Percentiles rank a stretch among this genome's conserved stretches.
Conservation (phyloP, 768 basidiomycete genomes). For the Ramaria sp. region DNA sequence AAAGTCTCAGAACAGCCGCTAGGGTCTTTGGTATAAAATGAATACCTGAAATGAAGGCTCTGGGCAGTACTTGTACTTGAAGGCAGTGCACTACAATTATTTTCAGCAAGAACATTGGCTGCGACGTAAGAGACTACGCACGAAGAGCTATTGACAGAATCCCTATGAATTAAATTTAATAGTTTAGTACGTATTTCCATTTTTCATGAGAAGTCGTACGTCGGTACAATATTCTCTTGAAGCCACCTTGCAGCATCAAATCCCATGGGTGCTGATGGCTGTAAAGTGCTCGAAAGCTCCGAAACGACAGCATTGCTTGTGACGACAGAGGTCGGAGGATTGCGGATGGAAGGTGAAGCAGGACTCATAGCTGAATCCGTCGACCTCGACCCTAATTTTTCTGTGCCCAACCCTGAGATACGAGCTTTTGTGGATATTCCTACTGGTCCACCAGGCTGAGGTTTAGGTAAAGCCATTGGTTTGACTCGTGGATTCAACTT, state of each 20-base stretch:
- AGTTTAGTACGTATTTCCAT: background rate
- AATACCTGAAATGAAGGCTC: background rate
- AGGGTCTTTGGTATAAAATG: background rate
- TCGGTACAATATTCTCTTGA: background rate
- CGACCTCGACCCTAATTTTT: background rate
- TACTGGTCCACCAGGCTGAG: background rate
- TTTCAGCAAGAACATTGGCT: background rate
- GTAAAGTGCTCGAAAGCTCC: background rate
- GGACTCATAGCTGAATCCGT: background rate
- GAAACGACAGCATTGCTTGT: background rate
- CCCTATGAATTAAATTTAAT: background rate
- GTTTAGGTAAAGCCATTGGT: background rate
- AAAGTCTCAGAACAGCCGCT: background rate
- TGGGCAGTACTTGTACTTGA: background rate
- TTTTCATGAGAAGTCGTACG: background rate
- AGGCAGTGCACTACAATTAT: background rate
- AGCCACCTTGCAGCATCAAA: background rate
- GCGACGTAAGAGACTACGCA: background rate
- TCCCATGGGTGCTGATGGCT: background rate
- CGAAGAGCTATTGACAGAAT: background rate
- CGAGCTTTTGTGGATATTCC: slow-evolving; percentile 7
- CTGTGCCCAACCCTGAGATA: background rate
- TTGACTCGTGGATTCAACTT: slow-evolving; percentile 6
- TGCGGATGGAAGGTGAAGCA: background rate
- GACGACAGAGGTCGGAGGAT: background rate